Base-by-base conservation (phyloP, 73 alveolate genomes). In the Paramecium sonneborni region DNA sequence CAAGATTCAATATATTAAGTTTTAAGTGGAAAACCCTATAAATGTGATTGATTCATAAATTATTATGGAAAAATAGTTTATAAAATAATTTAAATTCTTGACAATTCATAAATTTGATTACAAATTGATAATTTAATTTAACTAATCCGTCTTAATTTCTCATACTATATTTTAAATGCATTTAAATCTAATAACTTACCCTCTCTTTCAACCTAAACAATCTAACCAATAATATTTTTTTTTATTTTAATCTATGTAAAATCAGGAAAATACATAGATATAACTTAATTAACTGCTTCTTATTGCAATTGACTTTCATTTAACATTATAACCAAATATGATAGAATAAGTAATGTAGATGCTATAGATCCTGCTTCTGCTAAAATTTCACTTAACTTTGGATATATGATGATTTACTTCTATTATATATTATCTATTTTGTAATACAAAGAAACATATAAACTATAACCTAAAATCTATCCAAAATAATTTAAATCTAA, bases 301-400 rank as follows among this genome's bases (percentile, higher is more conserved):
- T 41, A 10, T 23, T 79, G 32, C 41, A 79, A 44, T n/a, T 26
- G 9, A 37, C 10, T 79, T 6, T 79, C 26, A 79, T 79, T 79
- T 20, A 44, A 6, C 4, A 79, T 39, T 20, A 79, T 24, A 23
- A 46, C 90, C 41, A 79, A 30, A 46, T 79, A 76, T 0, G 68
- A 41, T 76, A 76, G 23, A 7, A 76, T 18, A 6, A 76, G 39
- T 41, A 76, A 1, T 0, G 70, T 28, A 1, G 89, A 76, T 41
- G 52, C 89, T 39, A 76, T 76, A 18, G 89, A 76, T 21, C 89
- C 89, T 1, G 70, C 52, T 12, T 44, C 48, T 23, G 89, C 89
- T 34, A 76, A 41, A 23, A 76, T 44, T 37, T 44, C 89, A 76
- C 89, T 41, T 39, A 76, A 35, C 7, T 76, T 76, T 6, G 72